Evolutionary conservation across 208 protist species (phyloP), one percentile per base, ranked within the genome.

Genomic region (Acanthamoeba rhysodes): DNA sequence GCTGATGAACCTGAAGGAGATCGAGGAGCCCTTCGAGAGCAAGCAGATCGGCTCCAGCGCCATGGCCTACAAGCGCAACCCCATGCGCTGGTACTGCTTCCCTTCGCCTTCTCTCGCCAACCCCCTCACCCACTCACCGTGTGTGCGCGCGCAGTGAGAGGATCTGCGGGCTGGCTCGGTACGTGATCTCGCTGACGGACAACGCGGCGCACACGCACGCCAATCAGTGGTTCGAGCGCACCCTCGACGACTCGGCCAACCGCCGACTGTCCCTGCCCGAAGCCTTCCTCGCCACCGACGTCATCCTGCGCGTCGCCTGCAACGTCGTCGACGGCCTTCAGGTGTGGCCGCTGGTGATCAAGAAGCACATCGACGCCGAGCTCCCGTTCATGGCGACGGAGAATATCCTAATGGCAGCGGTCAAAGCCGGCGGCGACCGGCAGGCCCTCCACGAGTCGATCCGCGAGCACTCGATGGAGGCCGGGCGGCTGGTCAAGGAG

Each of bases 321-420:
- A 64, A 53, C 53, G 41, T 87, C 14, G n/a, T 87, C 27, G 53
- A 87, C 53, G 53, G 53, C 34, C 53, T 87, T 2, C 53, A 87
- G 32, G 97, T 98, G 9, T 96, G 96, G 78, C 96, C 96, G 37
- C 57, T 95, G 45, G 96, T 98, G n/a, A 98, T 98, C 85, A 14
- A 78, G 50, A 96, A 96, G 82, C 96, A 95, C 62, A 94, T 98
- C 22, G 50, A 55, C n/a, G 95, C 64, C 10, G 97, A 98, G 95
- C 85, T 98, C 12, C 97, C 97, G 37, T 98, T 98, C 93, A 98
- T 98, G 97, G 97, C 97, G 20, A 98, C 97, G 22, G 97, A 98
- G 91, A 98, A 98, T 74, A 97, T 98, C 55, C 95, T 98, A 24
- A 98, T 98, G 97, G 97, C 97, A 14, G 80, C 78, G 53, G 97